A percentile compares a stretch with the other conserved stretches of the same genome.
Evolutionary conservation across 768 basidiomycete species (phyloP).

Genomic region (Phaffia australis): DNA sequence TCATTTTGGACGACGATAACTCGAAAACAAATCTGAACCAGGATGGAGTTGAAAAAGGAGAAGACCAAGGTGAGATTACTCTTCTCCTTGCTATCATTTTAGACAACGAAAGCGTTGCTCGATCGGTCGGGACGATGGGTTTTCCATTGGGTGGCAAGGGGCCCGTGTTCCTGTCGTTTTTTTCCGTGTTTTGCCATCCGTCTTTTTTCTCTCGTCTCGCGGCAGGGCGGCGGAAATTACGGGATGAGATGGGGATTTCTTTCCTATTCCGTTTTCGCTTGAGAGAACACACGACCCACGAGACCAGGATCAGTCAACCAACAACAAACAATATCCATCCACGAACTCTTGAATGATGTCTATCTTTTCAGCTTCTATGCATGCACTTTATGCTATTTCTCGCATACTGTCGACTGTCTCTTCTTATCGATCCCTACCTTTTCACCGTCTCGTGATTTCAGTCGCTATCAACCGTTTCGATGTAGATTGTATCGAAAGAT

Average conservation of each 20-base stretch:
- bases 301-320: no score
- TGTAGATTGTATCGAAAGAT: not conserved
- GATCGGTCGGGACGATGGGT: not conserved
- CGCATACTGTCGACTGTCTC: not conserved
- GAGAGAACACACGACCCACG: no score
- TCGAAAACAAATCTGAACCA: slow-evolving; percentile 20
- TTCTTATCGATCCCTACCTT: not conserved
- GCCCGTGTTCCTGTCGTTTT: not conserved
- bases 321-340: no score
- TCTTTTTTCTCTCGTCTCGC: not conserved
- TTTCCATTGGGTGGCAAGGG: slow-evolving; percentile 1
- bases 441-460: not conserved
- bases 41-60: slow-evolving; percentile 26
- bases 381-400: not conserved
- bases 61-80: slow-evolving; percentile 23
- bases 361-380: not conserved
- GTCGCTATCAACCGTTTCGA: not conserved
- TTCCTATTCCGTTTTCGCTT: not conserved
- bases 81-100: not conserved
- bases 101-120: no score
- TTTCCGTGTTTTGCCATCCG: not conserved
- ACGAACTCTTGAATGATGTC: not conserved
- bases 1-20: slow-evolving; percentile 20
- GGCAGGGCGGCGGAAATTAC: slow-evolving; percentile 4
- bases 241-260: not conserved